Conservation (phyloP, 768 basidiomycete species). For the Collybia sp. region DNA sequence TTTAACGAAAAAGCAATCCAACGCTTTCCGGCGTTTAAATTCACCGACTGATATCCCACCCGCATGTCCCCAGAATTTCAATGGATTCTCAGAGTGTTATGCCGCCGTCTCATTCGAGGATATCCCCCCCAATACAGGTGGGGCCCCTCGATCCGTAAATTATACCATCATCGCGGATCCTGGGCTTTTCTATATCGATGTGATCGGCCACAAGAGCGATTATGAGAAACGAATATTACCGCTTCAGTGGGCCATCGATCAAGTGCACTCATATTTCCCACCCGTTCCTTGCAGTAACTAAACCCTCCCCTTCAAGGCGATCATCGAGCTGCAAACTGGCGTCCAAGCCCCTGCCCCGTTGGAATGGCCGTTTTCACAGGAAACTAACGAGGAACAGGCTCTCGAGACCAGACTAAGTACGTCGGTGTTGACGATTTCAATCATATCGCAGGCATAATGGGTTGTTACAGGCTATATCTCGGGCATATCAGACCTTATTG, state of each 20-base stretch:
- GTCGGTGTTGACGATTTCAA: conserved; percentile 13
- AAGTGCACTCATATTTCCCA: conserved; percentile 27
- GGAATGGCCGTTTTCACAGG: conserved; percentile 70
- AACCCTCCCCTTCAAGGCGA: conserved; percentile 33
- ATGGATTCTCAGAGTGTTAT: conserved; percentile 63
- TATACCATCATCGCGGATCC: conserved; percentile 71
- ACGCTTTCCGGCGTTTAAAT: conserved; percentile 43
- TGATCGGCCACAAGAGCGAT: conserved; percentile 59
- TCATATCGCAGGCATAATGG: conserved; percentile 6
- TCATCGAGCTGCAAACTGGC: conserved; percentile 66
- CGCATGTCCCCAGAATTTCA: conserved; percentile 72
- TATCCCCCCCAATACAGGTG: conserved; percentile 35
- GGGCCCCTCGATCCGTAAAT: conserved; percentile 36
- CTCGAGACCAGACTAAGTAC: conserved; percentile 52
- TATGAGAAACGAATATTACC: conserved; percentile 66
- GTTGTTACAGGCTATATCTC: conserved; percentile 47
- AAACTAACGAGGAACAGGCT: conserved; percentile 60
- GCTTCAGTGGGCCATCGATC: conserved; percentile 73
- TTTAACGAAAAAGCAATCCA: conserved; percentile 43
- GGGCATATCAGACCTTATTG: conserved; percentile 57
- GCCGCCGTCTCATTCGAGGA: conserved; percentile 61
- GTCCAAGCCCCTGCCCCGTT: conserved; percentile 48
- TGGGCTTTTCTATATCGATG: conserved; percentile 62
- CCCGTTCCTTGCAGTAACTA: conserved; percentile 1
- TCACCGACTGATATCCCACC: conserved; percentile 44